Evolutionary conservation across 495 filamentous ascomycete species (phyloP), one percentile per base, ranked within the genome.

Genomic region (Penicillium dipodomyicola): DNA sequence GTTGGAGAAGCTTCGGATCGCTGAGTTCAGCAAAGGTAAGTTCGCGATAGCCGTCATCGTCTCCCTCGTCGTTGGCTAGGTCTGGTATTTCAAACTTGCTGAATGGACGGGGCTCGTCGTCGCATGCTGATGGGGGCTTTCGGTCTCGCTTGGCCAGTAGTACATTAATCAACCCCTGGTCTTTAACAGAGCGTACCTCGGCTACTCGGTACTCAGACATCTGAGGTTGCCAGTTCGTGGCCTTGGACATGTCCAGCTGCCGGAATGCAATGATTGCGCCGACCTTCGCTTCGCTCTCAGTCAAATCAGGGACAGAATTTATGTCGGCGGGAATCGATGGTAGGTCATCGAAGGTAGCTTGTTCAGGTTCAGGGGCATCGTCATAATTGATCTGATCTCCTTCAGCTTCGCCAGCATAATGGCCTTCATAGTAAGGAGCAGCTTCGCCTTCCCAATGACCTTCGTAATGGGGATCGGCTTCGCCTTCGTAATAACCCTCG

Each of bases 181-280:
- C 77, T 32, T 68, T 57, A 12, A 77, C 72, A 4, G 82, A 82
- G 15, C 80, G 68, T 15, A 96, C 74, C 25, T 84, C 72, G 4
- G 87, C 90, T 0, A 88, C 88, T 14, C 84, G 77, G 62, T 85
- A 86, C 3, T 78, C 80, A 3, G 83, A 84, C 40, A 95, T 74
- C 52, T 78, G 80, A 1, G 93, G 93, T 52, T 89, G 80, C 87
- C 90, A 96, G 25, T 83, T 87, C 9, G 87, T 90, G 12, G 77
- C 83, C 54, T 83, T 84, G 30, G 88, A 91, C 65, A 92, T 81
- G 27, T 84, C 79, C 52, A 90, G 77, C 53, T 90, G 81, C 61
- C 87, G 90, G 81, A 89, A 98, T 2, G 87, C 85, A 58, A 98
- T 84, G 35, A 92, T 76, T 67, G 87, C 84, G 11, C 87, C 89